Evolutionary conservation across 306 rosid species (phyloP).

Genomic region (Prunus mira): DNA sequence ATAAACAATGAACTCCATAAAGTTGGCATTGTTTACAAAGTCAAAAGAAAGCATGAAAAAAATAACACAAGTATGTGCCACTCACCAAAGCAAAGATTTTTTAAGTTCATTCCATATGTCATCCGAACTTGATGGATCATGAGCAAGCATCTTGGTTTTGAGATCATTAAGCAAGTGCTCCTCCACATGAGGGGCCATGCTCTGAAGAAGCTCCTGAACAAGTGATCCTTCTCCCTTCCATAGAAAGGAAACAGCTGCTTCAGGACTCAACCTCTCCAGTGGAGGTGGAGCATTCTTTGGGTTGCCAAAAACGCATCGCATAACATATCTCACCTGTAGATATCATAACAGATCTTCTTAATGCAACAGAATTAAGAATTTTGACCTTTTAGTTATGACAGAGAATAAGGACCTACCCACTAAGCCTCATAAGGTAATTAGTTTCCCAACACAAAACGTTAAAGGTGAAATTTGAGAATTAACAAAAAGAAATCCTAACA

Average conservation of each 20-base stretch:
- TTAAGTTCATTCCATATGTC: slow-evolving; percentile 72
- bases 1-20: slow-evolving; percentile 12
- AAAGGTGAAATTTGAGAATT: not conserved
- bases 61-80: slow-evolving; percentile 5
- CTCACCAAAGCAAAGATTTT: slow-evolving; percentile 75
- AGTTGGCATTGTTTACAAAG: slow-evolving; percentile 9
- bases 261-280: slow-evolving; percentile 81
- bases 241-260: slow-evolving; percentile 61
- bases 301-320: slow-evolving; percentile 89
- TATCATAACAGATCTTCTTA: slow-evolving; percentile 17
- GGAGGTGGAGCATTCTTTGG: slow-evolving; percentile 96
- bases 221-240: slow-evolving; percentile 97
- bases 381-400: not conserved
- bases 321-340: slow-evolving; percentile 86
- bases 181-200: slow-evolving; percentile 67
- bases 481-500: not conserved
- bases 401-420: not conserved
- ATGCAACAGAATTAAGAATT: slow-evolving; percentile 11
- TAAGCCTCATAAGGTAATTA: not conserved
- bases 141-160: slow-evolving; percentile 59
- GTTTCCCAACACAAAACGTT: not conserved
- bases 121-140: slow-evolving; percentile 60
- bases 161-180: slow-evolving; percentile 63
- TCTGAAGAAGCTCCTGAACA: slow-evolving; percentile 86
- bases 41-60: slow-evolving; percentile 6